Conservation (phyloP, 1,284 basidiomycete genomes). For the Vanrija humicola region DNA sequence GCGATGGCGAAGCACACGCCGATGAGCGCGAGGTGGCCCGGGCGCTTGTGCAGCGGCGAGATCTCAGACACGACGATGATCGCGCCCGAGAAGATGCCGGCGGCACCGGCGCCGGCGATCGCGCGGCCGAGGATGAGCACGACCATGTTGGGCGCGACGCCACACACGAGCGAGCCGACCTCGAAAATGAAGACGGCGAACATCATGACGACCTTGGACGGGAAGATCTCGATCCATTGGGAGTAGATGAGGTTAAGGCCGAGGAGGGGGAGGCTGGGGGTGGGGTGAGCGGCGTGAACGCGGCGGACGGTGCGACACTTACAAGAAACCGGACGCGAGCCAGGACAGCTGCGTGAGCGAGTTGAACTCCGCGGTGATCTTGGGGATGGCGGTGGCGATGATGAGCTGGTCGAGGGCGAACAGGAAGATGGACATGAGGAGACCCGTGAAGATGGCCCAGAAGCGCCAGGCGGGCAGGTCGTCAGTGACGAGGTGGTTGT, state of each 20-base stretch:
- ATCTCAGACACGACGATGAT: conserved; percentile 47
- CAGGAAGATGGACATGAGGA: conserved; percentile 43
- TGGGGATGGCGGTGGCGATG: conserved; percentile 48
- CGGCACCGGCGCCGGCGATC: conserved; percentile 53
- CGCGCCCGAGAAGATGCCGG: conserved; percentile 51
- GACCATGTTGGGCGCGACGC: conserved; percentile 51
- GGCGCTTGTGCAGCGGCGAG: conserved; percentile 38
- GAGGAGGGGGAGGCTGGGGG: conserved; percentile 42
- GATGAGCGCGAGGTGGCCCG: conserved; percentile 36
- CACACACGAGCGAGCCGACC: conserved; percentile 56
- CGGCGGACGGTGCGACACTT: conserved; percentile 4
- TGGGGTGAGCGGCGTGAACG: not conserved
- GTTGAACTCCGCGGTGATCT: conserved; percentile 48
- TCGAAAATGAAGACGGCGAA: conserved; percentile 53
- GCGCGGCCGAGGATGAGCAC: conserved; percentile 54
- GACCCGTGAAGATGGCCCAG: conserved; percentile 31
- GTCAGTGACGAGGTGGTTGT: not conserved
- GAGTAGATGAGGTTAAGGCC: conserved; percentile 49
- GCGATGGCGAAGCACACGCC: conserved; percentile 46
- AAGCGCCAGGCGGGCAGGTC: conserved; percentile 22
- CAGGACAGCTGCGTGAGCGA: conserved; percentile 51
- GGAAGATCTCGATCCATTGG: conserved; percentile 48
- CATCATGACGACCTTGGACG: conserved; percentile 49
- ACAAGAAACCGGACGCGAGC: conserved; percentile 46
- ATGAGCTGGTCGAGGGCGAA: conserved; percentile 51